phyloP scores from a whole-genome alignment of 306 rosid genomes.

The Dalbergia cochinchinensis region DNA sequence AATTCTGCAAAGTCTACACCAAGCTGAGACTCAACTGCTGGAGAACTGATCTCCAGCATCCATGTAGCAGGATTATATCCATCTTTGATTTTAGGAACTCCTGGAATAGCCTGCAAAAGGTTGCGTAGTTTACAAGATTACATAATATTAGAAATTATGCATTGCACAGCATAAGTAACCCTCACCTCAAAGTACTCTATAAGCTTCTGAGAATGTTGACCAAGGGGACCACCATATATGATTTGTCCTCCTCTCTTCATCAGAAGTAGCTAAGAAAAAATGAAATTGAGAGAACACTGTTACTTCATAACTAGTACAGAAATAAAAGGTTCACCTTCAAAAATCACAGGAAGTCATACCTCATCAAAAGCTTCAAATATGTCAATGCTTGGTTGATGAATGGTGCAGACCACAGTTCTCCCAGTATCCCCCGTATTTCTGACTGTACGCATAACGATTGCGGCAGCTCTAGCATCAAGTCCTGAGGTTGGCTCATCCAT shows the following conservation, averaged over 20 bases:
- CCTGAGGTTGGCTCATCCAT: slow-evolving; percentile 75
- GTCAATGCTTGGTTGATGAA: slow-evolving; percentile 74
- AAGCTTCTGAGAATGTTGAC: slow-evolving; percentile 59
- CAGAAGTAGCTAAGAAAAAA: slow-evolving; percentile 54
- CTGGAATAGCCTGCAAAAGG: slow-evolving; percentile 57
- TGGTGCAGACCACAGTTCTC: slow-evolving; percentile 67
- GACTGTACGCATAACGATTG: slow-evolving; percentile 66
- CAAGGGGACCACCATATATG: slow-evolving; percentile 64
- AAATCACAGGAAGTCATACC: slow-evolving; percentile 47
- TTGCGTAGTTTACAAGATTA: slow-evolving; percentile 30
- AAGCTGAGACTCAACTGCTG: slow-evolving; percentile 53
- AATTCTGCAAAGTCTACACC: slow-evolving; percentile 58
- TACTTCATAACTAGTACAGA: background rate
- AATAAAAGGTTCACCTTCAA: slow-evolving; percentile 20
- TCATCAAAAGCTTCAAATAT: slow-evolving; percentile 68
- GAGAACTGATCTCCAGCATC: slow-evolving; percentile 61
- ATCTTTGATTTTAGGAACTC: slow-evolving; percentile 56
- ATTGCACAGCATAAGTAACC: slow-evolving; percentile 9
- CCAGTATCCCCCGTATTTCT: slow-evolving; percentile 67
- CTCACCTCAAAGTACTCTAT: slow-evolving; percentile 63
- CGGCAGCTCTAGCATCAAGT: slow-evolving; percentile 69
- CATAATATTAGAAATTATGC: slow-evolving; percentile 22
- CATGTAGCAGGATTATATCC: slow-evolving; percentile 63
- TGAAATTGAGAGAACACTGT: background rate
- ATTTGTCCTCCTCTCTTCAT: slow-evolving; percentile 70